A percentile compares a stretch with the other conserved stretches of the same genome.
Evolutionary conservation across 176 grass and related monocot genomes (phyloP).

Genomic region (Rhynchospora tenuis): DNA sequence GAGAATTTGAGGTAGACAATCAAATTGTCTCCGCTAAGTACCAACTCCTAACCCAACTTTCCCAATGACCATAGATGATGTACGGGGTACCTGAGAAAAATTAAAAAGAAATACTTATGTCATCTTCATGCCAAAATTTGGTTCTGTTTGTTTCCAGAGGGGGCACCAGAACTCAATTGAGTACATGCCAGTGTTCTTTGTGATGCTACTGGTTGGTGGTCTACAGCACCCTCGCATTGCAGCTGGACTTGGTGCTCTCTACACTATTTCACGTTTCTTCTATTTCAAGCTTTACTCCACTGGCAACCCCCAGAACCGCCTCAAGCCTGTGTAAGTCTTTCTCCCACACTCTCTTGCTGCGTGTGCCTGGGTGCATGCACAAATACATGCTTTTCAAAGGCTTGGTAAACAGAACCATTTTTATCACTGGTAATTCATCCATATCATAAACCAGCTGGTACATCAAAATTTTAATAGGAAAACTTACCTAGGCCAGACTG

Average conservation of each 20-base stretch:
- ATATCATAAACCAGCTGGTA: not conserved
- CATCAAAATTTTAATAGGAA: not conserved
- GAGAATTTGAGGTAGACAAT: too few relatives aligned
- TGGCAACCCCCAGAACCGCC: conserved; percentile 70
- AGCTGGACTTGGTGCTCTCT: conserved; percentile 51
- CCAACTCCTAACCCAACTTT: too few relatives aligned
- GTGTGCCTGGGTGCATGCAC: not conserved
- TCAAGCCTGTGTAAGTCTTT: conserved; percentile 72
- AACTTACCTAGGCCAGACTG: not conserved
- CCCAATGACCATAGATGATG: not conserved
- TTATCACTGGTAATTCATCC: not conserved
- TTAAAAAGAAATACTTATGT: not conserved
- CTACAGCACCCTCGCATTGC: conserved; percentile 64
- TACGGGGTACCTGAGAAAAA: not conserved
- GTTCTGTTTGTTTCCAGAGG: conserved; percentile 43
- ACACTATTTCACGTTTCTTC: conserved; percentile 76
- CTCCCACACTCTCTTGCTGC: not conserved
- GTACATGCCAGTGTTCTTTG: conserved; percentile 90
- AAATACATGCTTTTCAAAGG: not conserved
- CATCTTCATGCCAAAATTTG: not conserved
- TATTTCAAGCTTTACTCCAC: conserved; percentile 97
- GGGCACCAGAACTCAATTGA: conserved; percentile 98
- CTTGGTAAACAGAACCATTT: not conserved
- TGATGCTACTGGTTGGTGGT: conserved; percentile 66
- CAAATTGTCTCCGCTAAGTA: too few relatives aligned